Conservation (phyloP, 2,329 filamentous ascomycete species). For the Aquanectria penicillioides region DNA sequence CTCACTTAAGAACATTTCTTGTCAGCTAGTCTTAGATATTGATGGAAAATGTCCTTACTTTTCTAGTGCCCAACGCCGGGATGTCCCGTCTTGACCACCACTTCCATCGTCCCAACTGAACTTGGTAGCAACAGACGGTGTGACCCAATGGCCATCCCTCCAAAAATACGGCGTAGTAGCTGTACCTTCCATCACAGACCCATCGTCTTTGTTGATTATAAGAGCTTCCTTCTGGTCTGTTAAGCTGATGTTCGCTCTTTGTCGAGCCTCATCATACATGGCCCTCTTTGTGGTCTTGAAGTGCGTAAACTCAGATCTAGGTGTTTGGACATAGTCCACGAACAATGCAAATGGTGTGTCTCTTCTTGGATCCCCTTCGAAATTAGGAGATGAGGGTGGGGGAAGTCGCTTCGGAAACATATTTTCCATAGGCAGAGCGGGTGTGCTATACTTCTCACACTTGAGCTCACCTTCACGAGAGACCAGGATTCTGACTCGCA, state of each 20-base stretch:
- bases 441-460: slow-evolving; percentile 51
- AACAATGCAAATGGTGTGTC: slow-evolving; percentile 53
- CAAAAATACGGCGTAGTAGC: slow-evolving; percentile 86
- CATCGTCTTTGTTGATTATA: slow-evolving; percentile 68
- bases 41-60: slow-evolving; percentile 53
- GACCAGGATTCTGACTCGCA: slow-evolving; percentile 67
- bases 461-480: slow-evolving; percentile 57
- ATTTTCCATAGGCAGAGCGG: slow-evolving; percentile 56
- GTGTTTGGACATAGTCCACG: slow-evolving; percentile 55
- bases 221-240: slow-evolving; percentile 75
- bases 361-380: slow-evolving; percentile 39
- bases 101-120: slow-evolving; percentile 57
- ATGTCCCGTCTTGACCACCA: slow-evolving; percentile 86
- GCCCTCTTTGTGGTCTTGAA: slow-evolving; percentile 76
- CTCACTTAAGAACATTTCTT: slow-evolving; percentile 47
- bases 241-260: slow-evolving; percentile 64
- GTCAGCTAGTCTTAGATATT: slow-evolving; percentile 10
- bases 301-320: no score
- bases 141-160: slow-evolving; percentile 79
- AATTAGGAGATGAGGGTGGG: slow-evolving; percentile 47
- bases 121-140: slow-evolving; percentile 69
- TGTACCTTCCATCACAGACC: slow-evolving; percentile 85
- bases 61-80: slow-evolving; percentile 83
- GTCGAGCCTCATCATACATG: slow-evolving; percentile 77
- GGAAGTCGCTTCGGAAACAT: slow-evolving; percentile 68